phyloP scores from a whole-genome alignment of 2,329 filamentous ascomycete genomes.

The Verticillium alfalfae region DNA sequence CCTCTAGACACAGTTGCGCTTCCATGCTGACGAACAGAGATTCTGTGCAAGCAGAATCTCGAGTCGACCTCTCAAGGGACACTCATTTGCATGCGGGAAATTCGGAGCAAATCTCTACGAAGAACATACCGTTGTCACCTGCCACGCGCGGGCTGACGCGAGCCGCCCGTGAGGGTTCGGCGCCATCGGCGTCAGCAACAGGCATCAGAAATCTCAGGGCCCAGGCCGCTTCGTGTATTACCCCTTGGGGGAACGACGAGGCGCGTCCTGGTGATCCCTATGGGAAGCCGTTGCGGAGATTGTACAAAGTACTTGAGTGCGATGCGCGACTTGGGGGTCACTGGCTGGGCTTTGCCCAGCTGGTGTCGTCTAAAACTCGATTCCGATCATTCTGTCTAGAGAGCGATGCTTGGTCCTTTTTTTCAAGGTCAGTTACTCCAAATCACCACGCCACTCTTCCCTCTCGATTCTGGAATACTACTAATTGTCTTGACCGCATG shows the following conservation, averaged over 20 bases:
- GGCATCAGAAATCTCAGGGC: slow-evolving; percentile 88
- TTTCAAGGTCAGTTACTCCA: slow-evolving; percentile 7
- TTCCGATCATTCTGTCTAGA: slow-evolving; percentile 83
- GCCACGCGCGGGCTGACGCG: slow-evolving; percentile 29
- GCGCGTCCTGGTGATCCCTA: slow-evolving; percentile 47
- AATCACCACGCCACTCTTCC: too few relatives aligned
- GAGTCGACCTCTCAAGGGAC: neutral
- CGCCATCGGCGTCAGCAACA: slow-evolving; percentile 79
- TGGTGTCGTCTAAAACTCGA: slow-evolving; percentile 59
- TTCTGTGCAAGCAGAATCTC: slow-evolving; percentile 25
- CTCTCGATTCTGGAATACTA: slow-evolving; percentile 5
- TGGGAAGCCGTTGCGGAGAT: slow-evolving; percentile 96
- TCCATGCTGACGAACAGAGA: slow-evolving; percentile 83
- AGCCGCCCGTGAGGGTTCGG: slow-evolving; percentile 81
- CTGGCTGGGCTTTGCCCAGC: slow-evolving; percentile 32
- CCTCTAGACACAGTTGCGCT: slow-evolving; percentile 85
- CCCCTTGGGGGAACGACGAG: slow-evolving; percentile 22
- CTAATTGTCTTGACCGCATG: slow-evolving; percentile 3
- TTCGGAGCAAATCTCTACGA: slow-evolving; percentile 90
- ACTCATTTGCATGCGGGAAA: slow-evolving; percentile 81
- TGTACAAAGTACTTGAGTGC: slow-evolving; percentile 87
- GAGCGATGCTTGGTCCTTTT: slow-evolving; percentile 55
- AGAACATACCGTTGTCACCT: slow-evolving; percentile 32
- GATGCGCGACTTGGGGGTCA: slow-evolving; percentile 77
- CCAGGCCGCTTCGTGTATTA: slow-evolving; percentile 22